A percentile compares a stretch with the other conserved stretches of the same genome.
Conservation (phyloP, 192 early-diverging fungal species). For the Rhizoclosmatium globosum region DNA sequence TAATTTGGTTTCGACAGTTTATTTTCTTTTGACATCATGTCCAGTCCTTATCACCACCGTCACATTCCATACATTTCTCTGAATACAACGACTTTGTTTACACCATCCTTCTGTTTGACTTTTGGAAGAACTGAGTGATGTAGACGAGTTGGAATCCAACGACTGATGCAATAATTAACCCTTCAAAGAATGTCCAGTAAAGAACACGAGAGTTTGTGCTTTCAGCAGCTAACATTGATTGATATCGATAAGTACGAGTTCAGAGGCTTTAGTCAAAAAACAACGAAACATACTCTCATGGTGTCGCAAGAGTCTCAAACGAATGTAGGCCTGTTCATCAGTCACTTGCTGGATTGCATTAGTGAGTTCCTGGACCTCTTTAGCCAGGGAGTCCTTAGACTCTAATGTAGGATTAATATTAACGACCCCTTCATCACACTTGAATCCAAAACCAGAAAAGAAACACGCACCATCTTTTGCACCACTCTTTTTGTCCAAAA, state of each 20-base stretch:
- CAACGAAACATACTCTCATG: slow-evolving; percentile 16
- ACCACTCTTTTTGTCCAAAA: background rate
- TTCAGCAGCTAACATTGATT: slow-evolving; percentile 6
- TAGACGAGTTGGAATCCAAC: slow-evolving; percentile 32
- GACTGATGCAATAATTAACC: slow-evolving; percentile 20
- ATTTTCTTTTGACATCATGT: no score
- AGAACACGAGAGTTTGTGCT: slow-evolving; percentile 31
- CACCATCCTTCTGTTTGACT: slow-evolving; percentile 12
- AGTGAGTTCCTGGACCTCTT: slow-evolving; percentile 21
- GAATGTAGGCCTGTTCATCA: slow-evolving; percentile 32
- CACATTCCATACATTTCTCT: no score
- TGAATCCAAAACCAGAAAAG: background rate
- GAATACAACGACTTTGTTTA: background rate
- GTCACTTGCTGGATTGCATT: slow-evolving; percentile 22
- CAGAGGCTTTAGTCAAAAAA: background rate
- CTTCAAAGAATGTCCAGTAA: slow-evolving; percentile 32
- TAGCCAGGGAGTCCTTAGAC: background rate
- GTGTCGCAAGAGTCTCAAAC: slow-evolving; percentile 8
- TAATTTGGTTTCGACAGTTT: no score
- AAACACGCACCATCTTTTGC: background rate
- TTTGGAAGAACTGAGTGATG: slow-evolving; percentile 32
- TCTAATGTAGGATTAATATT: background rate
- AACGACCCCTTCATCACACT: background rate
- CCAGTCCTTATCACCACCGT: no score
- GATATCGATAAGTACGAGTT: background rate